Percentiles rank a stretch among this genome's conserved stretches.
Evolutionary conservation across 1,284 basidiomycete species (phyloP).

Genomic region (Cutaneotrichosporon arboriforme): DNA sequence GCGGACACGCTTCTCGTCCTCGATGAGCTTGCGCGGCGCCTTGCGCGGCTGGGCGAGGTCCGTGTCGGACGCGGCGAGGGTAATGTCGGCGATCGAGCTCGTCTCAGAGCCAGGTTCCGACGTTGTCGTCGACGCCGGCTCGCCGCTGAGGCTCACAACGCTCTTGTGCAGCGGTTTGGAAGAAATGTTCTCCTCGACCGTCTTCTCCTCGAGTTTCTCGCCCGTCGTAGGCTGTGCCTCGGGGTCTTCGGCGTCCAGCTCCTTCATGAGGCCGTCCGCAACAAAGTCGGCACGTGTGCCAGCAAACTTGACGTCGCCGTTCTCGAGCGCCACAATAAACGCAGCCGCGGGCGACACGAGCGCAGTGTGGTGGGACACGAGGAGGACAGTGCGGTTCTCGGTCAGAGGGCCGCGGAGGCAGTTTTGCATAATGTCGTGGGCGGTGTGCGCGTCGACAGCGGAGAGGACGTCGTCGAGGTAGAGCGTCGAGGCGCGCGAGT

Average conservation of each 20-base stretch:
- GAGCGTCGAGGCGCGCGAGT: conserved; percentile 78
- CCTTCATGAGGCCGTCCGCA: conserved; percentile 59
- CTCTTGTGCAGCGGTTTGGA: conserved; percentile 39
- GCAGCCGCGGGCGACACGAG: conserved; percentile 42
- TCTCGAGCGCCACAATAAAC: conserved; percentile 65
- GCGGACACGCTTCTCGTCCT: conserved; percentile 81
- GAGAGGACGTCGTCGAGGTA: conserved; percentile 69
- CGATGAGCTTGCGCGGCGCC: conserved; percentile 73
- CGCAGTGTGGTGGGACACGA: conserved; percentile 74
- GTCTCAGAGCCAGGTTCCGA: conserved; percentile 41
- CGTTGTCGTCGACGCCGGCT: conserved; percentile 8
- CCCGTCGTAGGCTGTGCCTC: conserved; percentile 49
- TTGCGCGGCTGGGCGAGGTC: conserved; percentile 51
- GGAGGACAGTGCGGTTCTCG: conserved; percentile 68
- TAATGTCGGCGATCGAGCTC: conserved; percentile 32
- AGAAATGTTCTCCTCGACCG: conserved; percentile 30
- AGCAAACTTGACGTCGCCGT: conserved; percentile 68
- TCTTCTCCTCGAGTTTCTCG: conserved; percentile 49
- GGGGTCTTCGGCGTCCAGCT: conserved; percentile 59
- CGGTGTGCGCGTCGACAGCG: conserved; percentile 75
- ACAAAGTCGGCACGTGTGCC: conserved; percentile 66
- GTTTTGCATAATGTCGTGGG: conserved; percentile 71
- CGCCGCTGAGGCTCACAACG: conserved; percentile 27
- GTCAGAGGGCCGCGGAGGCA: conserved; percentile 82
- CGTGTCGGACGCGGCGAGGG: conserved; percentile 24